Conservation (phyloP, 345 rosid species). For the Lepidium africanum region DNA sequence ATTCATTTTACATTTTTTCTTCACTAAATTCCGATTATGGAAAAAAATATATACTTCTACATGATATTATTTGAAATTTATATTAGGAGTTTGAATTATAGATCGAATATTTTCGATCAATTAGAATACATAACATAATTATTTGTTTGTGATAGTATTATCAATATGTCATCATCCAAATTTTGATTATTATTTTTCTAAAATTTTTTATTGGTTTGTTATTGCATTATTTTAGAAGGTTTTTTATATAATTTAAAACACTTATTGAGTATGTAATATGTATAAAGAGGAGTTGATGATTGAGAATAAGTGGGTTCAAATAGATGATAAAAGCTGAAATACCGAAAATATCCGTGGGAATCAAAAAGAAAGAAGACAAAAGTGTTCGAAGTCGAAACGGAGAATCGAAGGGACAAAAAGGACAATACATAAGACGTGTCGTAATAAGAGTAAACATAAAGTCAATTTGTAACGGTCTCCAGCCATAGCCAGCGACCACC, state of each 20-base stretch:
- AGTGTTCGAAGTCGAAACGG: not conserved
- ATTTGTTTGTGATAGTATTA: no score
- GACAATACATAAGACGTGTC: conserved; percentile 27
- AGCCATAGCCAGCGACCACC: conserved; percentile 95
- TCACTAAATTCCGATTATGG: no score
- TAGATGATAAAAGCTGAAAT: not conserved
- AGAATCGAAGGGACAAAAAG: conserved; percentile 29
- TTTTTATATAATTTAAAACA: not conserved
- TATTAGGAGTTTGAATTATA: no score
- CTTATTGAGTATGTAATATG: not conserved
- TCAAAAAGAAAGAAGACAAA: not conserved
- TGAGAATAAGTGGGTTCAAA: not conserved
- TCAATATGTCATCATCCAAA: no score
- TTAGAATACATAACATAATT: no score
- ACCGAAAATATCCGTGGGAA: not conserved
- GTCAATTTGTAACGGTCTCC: conserved; percentile 83
- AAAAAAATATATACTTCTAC: no score
- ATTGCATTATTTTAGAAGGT: not conserved
- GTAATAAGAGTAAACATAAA: conserved; percentile 47
- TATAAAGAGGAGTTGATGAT: not conserved
- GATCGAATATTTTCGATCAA: no score
- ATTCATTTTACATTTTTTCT: no score
- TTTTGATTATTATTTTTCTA: not conserved
- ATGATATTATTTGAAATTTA: no score
- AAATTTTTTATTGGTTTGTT: not conserved